Base-by-base conservation (phyloP, 768 basidiomycete species). In the Trametes elegans region DNA sequence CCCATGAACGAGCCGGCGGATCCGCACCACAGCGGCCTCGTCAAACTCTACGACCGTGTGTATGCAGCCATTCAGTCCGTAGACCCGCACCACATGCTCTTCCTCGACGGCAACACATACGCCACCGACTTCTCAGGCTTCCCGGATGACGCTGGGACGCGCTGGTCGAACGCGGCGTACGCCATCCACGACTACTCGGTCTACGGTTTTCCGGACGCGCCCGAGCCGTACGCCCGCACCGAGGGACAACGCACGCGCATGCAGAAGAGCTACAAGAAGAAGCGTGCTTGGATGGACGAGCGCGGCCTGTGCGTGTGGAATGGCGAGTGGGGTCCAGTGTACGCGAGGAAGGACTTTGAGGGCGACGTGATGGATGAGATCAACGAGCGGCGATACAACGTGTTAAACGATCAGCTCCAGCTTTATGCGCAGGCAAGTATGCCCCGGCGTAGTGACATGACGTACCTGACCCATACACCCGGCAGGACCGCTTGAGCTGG, bases 261-360 rank as follows among this genome's bases (percentile, higher is more conserved):
- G 59, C 70, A 69, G 61, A 70, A 78, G 55, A 83, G 80, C 62
- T 90, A 87, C 64, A 80, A 85, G 68, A 82, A 82, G 73, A 92
- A 93, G 71, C 74, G 86, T 27, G 78, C 81, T 62, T 92, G 86
- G 85, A 86, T 89, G 85, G 83, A 88, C 61, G 72, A 80, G 65
- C 72, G 76, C 5, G 78, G 79, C 1, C 70, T 87, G 26, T 85
- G 84, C 57, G 85, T 88, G 13, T 85, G 85, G 87, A 88, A 90
- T 60, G 90, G 90, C 24, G 90, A 90, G 67, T 91, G 83, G 77
- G 91, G 90, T n/a, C 88, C 89, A 1, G 89, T 93, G 27, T 92
- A 91, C 59, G 86, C 87, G 2, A 72, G 87, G 59, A 72, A 71
- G 68, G 69, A 75, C 56, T 71, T 70, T 46, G 76, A 77, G 23